Evolutionary conservation across 2,329 filamentous ascomycete species (phyloP).

Genomic region (Blastomyces gilchristii): DNA sequence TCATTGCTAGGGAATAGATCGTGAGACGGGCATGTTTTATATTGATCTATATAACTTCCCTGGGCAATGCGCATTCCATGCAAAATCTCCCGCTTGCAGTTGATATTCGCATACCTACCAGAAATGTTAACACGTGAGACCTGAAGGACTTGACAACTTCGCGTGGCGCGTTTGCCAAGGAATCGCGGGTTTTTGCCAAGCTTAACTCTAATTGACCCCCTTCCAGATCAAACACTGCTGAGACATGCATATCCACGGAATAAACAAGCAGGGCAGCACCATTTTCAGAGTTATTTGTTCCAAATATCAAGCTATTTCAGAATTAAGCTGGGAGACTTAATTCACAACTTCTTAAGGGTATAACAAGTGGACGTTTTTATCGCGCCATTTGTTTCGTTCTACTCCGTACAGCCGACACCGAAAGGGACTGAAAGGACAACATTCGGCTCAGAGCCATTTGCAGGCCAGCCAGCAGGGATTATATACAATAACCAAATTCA

Average conservation of each 20-base stretch:
- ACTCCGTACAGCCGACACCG: background rate
- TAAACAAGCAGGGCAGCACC: too few species aligned
- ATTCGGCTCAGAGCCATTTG: background rate
- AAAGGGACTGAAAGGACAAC: background rate
- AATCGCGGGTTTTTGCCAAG: too few species aligned
- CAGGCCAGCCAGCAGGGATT: conserved; percentile 2
- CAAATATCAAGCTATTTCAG: background rate
- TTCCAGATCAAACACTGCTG: too few species aligned
- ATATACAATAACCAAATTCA: background rate
- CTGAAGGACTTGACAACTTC: too few species aligned
- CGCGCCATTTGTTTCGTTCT: background rate
- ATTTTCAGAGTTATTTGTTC: too few species aligned
- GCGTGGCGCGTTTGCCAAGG: background rate
- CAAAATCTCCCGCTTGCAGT: background rate
- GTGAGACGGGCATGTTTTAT: background rate
- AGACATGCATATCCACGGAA: too few species aligned
- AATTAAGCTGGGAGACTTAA: background rate
- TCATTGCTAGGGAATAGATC: conserved; percentile 23
- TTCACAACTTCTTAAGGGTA: too few species aligned
- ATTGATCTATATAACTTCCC: background rate
- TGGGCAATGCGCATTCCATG: background rate
- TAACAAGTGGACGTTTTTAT: background rate
- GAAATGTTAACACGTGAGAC: background rate
- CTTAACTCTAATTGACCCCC: too few species aligned
- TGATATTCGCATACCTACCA: background rate